Evolutionary conservation across 352 stramenopile genomes (phyloP).

Genomic region (Phytophthora pisi): DNA sequence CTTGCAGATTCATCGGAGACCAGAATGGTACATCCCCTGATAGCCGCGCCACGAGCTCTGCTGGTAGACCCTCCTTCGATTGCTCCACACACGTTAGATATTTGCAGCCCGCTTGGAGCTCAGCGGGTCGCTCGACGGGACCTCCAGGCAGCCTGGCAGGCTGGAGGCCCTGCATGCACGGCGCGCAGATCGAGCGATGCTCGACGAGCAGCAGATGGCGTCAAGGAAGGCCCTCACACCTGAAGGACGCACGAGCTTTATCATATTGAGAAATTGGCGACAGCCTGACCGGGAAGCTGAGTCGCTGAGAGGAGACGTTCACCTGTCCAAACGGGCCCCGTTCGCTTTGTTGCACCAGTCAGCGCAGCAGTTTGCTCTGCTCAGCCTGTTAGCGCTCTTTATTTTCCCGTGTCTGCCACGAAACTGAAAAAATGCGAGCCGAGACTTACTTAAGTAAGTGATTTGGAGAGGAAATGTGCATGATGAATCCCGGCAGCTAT

Average conservation of each 20-base stretch:
- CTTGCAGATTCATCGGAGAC: not conserved
- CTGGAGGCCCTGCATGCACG: conserved; percentile 10
- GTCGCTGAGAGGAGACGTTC: conserved; percentile 39
- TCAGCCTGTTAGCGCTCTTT: conserved; percentile 24
- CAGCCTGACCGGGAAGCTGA: too few relatives aligned
- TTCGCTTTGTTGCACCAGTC: conserved; percentile 15
- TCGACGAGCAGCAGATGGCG: conserved; percentile 25
- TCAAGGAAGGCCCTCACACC: conserved; percentile 20
- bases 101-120: not conserved
- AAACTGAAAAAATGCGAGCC: not conserved
- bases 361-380: conserved; percentile 33
- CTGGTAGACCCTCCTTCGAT: not conserved
- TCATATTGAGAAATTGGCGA: conserved; percentile 41
- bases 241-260: conserved; percentile 48
- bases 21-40: not conserved
- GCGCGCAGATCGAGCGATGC: conserved; percentile 24
- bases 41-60: not conserved
- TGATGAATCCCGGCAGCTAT: conserved; percentile 25
- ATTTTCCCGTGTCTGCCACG: conserved; percentile 19
- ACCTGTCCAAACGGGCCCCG: conserved; percentile 50
- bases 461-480: conserved; percentile 28
- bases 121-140: conserved; percentile 18
- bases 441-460: too few relatives aligned
- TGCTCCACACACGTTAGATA: not conserved
- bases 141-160: not conserved